These are phyloP conservation scores for Lyophyllum decastes DNA, from an alignment of 768 basidiomycete genomes.

Conservation along the genomic window DNA sequence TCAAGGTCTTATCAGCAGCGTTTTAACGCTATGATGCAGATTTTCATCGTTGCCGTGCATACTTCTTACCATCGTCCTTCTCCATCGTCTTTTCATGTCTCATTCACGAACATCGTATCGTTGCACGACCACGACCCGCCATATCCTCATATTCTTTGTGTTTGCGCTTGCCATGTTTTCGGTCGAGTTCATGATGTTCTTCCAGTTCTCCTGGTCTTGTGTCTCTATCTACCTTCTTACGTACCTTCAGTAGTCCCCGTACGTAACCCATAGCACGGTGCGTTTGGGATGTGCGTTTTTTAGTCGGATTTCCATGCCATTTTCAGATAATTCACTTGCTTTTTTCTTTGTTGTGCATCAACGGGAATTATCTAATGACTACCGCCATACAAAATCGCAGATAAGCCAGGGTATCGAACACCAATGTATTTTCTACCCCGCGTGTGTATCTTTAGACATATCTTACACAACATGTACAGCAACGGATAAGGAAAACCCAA, in stretches of 20 bases:
- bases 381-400: too few species aligned
- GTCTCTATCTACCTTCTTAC: not conserved
- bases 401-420: too few species aligned
- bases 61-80: not conserved
- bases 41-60: not conserved
- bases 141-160: slow-evolving; percentile 1
- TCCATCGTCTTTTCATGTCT: not conserved
- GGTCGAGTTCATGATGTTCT: slow-evolving; percentile 4
- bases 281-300: slow-evolving; percentile 1
- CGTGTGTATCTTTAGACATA: too few species aligned
- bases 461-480: not conserved
- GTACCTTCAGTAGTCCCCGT: not conserved
- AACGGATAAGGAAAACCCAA: not conserved
- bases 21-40: not conserved
- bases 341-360: not conserved
- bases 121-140: not conserved
- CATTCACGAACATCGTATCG: not conserved
- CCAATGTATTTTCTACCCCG: too few species aligned
- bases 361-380: not conserved
- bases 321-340: not conserved
- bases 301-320: not conserved
- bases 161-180: slow-evolving; percentile 1
- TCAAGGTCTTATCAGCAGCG: not conserved
- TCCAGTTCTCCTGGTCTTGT: not conserved
- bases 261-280: not conserved